Base-by-base conservation (phyloP, 2,329 filamentous ascomycete species). In the Cordyceps fumosorosea region DNA sequence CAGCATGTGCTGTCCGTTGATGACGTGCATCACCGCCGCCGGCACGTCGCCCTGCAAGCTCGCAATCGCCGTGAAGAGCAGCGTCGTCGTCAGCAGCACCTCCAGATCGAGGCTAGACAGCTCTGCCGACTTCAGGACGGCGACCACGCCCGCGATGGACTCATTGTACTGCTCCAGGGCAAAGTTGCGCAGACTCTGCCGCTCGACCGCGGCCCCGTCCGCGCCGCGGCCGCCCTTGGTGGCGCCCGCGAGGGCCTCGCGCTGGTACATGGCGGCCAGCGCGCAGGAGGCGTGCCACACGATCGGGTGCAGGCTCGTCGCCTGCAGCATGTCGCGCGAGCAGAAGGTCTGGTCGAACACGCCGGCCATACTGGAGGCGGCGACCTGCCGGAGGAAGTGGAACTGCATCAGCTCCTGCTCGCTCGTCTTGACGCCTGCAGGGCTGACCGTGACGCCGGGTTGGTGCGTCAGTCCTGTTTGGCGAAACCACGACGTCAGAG, bases 271-370 rank as follows among this genome's bases (percentile, higher is more conserved):
- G 58, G 58, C 58, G 26, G 58, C 58, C 26, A 60, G 29, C n/a
- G 58, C 29, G 50, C 50, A 55, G 12, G 58, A 55, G 10, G 57
- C 57, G 37, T 60, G 57, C 57, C 57, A 60, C 5, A 60, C 48
- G 3, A 26, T 60, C 11, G 47, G 48, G 24, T 60, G 56, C 16
- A 59, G 26, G 56, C 56, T 51, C 20, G 56, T 59, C 5, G 48
- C 57, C 40, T 60, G 57, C 48, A 60, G 37, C 47, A 60, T 60
- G 26, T 60, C 57, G 22, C 48, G 57, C 22, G 48, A 34, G 47
- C 56, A 59, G 18, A 59, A 52, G 7, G 20, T 50, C 6, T 32
- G 58, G 26, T 60, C 50, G 37, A 60, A 60, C 18, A 60, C 50
- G 42, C 51, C 20, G 5, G 50, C 58, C 42, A 55, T 55, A 14